Evolutionary conservation across 1,284 basidiomycete genomes (phyloP), one percentile per base, ranked within the genome.

Genomic region (Fomitopsis schrenkii): DNA sequence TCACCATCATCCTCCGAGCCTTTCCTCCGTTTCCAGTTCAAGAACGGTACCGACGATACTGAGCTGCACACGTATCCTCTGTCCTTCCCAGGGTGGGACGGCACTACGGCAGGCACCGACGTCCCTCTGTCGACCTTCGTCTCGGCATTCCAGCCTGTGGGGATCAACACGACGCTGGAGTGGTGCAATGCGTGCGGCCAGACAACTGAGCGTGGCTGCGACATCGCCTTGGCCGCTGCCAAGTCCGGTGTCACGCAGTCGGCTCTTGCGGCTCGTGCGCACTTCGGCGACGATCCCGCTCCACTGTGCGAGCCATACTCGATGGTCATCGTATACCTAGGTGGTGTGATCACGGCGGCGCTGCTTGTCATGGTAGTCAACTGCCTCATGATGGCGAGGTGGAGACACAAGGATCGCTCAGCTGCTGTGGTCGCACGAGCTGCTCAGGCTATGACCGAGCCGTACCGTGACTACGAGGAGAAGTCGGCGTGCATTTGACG

Each of bases 111-210:
- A 12, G 63, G 54, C 42, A 46, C 59, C 33, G 84, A 84, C 69
- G 77, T 87, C 8, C 80, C 85, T 8, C 72, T 93, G 30, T 77
- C 80, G 9, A 76, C 74, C 0, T 88, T 93, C 71, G 72, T 83
- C 19, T 68, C 79, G 59, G 75, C 77, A 30, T 72, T 91, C 41
- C 70, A 86, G 80, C 78, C 82, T 28, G 72, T 73, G 35, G 77
- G 75, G 5, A 76, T 90, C 62, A 83, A 84, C 62, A 80, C 78
- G 30, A 84, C 82, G 0, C 73, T 80, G 3, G 67, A 80, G 19
- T 90, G 87, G 88, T 90, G 87, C 70, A 68, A 71, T 7, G 74
- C 77, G 8, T 90, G 87, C 73, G 72, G 72, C 35, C 88, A 88
- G 72, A 79, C 73, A 1, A 67, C 79, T 59, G 78, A 81, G 62